A percentile compares a stretch with the other conserved stretches of the same genome.
phyloP scores from a whole-genome alignment of 768 basidiomycete species.

The Xerocomellus dryophilus region DNA sequence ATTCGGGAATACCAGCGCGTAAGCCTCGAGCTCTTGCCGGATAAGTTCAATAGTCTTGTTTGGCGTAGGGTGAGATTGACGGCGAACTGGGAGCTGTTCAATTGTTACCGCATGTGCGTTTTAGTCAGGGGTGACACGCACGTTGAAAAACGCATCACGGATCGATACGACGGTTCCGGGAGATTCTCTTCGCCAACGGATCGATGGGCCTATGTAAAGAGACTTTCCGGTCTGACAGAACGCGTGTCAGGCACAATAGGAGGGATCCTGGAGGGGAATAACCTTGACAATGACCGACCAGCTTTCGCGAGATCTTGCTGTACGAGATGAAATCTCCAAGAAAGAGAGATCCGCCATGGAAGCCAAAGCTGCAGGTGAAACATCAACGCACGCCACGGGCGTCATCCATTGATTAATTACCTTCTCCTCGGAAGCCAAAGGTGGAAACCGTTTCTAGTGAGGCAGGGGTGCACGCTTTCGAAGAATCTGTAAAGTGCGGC shows the following conservation, averaged over 20 bases:
- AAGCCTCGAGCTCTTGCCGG: slow-evolving; percentile 67
- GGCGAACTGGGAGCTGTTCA: slow-evolving; percentile 73
- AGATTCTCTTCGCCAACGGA: slow-evolving; percentile 69
- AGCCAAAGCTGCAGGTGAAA: slow-evolving; percentile 59
- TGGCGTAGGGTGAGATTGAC: slow-evolving; percentile 62
- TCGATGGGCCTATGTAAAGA: slow-evolving; percentile 69
- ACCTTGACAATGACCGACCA: slow-evolving; percentile 84
- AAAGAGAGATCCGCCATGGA: slow-evolving; percentile 78
- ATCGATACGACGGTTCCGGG: slow-evolving; percentile 81
- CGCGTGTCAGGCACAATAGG: not conserved
- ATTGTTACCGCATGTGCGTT: slow-evolving; percentile 5
- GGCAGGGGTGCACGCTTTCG: slow-evolving; percentile 59
- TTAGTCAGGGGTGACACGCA: slow-evolving; percentile 34
- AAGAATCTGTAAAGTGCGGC: slow-evolving; percentile 50
- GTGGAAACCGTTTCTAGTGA: slow-evolving; percentile 53
- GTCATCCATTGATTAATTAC: slow-evolving; percentile 37
- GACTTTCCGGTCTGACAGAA: slow-evolving; percentile 54
- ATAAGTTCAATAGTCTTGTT: slow-evolving; percentile 62
- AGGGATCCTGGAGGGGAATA: slow-evolving; percentile 1
- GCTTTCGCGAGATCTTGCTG: slow-evolving; percentile 54
- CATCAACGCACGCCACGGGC: slow-evolving; percentile 7
- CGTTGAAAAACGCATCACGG: slow-evolving; percentile 89
- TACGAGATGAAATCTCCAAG: slow-evolving; percentile 81
- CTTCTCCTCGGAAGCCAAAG: slow-evolving; percentile 95
- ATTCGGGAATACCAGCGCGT: slow-evolving; percentile 68